Conservation (phyloP, 371 early-diverging fungal species). For the Syncephalis plumigaleata region DNA sequence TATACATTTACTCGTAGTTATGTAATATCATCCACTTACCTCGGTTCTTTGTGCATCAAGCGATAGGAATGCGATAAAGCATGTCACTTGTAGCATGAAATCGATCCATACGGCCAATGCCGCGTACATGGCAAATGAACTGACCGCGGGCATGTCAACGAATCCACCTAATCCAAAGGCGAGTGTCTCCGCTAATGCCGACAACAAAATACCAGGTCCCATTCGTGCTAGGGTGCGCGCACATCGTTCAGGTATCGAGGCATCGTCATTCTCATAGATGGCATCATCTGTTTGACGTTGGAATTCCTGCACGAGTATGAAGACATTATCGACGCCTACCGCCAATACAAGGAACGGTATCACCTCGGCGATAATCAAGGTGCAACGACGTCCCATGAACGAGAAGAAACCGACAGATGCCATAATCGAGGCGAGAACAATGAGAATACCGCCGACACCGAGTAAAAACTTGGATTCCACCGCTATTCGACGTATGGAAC, state of each 20-base stretch:
- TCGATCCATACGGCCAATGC: conserved; percentile 53
- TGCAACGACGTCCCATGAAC: conserved; percentile 38
- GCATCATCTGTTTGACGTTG: conserved; percentile 20
- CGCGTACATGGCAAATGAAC: conserved; percentile 54
- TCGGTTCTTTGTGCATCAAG: conserved; percentile 40
- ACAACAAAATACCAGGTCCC: conserved; percentile 53
- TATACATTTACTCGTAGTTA: too few species aligned
- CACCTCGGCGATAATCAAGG: conserved; percentile 62
- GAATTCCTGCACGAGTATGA: conserved; percentile 52
- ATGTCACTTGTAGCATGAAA: conserved; percentile 53
- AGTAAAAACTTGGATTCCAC: conserved; percentile 52
- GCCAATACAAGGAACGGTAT: conserved; percentile 67
- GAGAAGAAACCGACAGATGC: conserved; percentile 51
- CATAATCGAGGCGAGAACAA: conserved; percentile 51
- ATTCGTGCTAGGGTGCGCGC: conserved; percentile 39
- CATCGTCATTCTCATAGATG: conserved; percentile 11
- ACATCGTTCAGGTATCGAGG: conserved; percentile 25
- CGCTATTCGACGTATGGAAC: conserved; percentile 20
- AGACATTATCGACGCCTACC: conserved; percentile 67
- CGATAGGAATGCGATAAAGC: conserved; percentile 44
- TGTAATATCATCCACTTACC: conserved; percentile 6
- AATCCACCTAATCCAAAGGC: conserved; percentile 52
- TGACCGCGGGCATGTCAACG: conserved; percentile 64
- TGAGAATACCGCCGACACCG: conserved; percentile 46
- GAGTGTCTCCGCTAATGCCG: conserved; percentile 45